Conservation (phyloP, 345 rosid genomes). For the Populus nigra region DNA sequence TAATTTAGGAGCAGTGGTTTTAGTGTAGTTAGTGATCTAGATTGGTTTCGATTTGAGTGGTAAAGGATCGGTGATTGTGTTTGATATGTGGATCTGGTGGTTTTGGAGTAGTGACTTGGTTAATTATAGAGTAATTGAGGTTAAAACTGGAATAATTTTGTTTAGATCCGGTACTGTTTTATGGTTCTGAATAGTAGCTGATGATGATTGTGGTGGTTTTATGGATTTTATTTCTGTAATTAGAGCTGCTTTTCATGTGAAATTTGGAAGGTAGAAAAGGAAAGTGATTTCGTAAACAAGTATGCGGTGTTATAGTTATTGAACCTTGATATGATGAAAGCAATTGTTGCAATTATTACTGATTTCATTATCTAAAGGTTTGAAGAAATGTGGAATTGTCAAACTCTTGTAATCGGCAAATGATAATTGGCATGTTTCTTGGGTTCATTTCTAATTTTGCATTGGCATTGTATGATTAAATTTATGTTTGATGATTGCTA, state of each 20-base stretch:
- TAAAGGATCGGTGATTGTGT: slow-evolving; percentile 4
- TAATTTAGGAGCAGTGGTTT: not conserved
- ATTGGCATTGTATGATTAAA: not conserved
- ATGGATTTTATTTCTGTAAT: too few species aligned
- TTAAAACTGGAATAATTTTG: not conserved
- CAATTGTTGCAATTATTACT: not conserved
- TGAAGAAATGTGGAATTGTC: not conserved
- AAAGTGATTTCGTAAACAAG: too few species aligned
- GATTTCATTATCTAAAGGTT: not conserved
- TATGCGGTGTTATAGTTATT: not conserved
- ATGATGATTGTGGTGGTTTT: not conserved
- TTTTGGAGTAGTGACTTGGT: not conserved
- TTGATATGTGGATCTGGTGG: slow-evolving; percentile 14
- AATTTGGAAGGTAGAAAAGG: not conserved
- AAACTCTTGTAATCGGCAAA: not conserved
- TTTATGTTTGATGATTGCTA: not conserved
- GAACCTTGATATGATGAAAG: not conserved
- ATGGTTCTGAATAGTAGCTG: not conserved
- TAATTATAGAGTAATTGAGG: not conserved
- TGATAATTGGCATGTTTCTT: not conserved
- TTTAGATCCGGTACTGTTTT: slow-evolving; percentile 20
- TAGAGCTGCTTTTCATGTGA: not conserved
- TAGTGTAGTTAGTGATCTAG: not conserved
- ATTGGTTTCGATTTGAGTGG: not conserved
- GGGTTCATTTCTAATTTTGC: not conserved